Base-by-base conservation (phyloP, 2,329 filamentous ascomycete species). In the Achaetomium macrosporum region DNA sequence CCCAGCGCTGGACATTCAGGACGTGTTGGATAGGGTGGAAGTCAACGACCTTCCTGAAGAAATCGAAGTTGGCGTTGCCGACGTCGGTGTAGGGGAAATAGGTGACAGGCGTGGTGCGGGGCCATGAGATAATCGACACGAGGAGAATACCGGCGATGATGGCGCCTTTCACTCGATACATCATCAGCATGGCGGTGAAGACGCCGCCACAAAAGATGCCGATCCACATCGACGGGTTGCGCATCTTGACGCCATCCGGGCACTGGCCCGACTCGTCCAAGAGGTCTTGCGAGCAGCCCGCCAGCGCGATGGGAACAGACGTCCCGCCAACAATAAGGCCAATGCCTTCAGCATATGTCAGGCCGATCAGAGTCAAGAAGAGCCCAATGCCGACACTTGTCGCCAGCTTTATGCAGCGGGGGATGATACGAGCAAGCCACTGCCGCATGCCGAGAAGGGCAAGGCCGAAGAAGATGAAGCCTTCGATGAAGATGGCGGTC, bases 61-160 rank as follows among this genome's bases (percentile, higher is more conserved):
- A 95, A 63, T 91, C 76, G 68, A 95, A 95, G 39, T 74, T 74
- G 62, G 77, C 77, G 66, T 91, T 75, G 39, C 90, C 90, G 2
- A 84, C 68, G 0, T 75, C 60, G 0, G 81, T 88, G 63, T 91
- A 76, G 0, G 90, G 88, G 71, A 95, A 95, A 68, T 87, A 90
- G 6, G 89, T 92, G 52, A 95, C 84, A 0, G 78, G 67, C 0
- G 89, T 92, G 16, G 75, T 72, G 20, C 90, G 81, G 0, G 90
- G 90, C 90, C 90, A 95, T 9, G 88, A 95, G 68, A 93, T 90
- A 69, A 95, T 85, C 58, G 85, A 90, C 52, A 95, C 89, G 25
- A 95, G 79, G 25, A 91, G 68, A 58, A 95, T 93, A 36, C 90
- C 90, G 35, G 82, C 79, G 62, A 95, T 90, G 63, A 95, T 87